These are phyloP conservation scores for Claviceps sp. DNA, from an alignment of 2,329 filamentous ascomycete species.

Conservation along the genomic window DNA sequence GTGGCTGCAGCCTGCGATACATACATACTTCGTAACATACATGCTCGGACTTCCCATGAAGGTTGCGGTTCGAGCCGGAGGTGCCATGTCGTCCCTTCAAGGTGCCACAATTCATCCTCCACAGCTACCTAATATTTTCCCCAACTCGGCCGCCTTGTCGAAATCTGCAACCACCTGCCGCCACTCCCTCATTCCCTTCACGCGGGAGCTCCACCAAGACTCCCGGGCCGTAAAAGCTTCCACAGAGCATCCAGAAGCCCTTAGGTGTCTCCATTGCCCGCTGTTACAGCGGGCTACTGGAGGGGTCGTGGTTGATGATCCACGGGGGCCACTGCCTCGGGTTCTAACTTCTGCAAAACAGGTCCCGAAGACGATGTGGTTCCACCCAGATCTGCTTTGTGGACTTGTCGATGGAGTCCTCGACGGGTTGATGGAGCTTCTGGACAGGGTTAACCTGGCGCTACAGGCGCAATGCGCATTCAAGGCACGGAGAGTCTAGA, in stretches of 20 bases:
- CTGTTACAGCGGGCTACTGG: slow-evolving; percentile 7
- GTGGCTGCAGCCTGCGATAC: too few species aligned
- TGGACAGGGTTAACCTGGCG: slow-evolving; percentile 1
- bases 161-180: slow-evolving; percentile 8
- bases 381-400: slow-evolving; percentile 13
- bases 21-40: neutral
- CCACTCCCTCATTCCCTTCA: neutral
- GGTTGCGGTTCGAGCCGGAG: neutral
- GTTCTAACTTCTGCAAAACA: slow-evolving; percentile 7
- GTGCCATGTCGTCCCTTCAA: neutral
- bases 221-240: slow-evolving; percentile 12
- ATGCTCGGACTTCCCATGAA: neutral
- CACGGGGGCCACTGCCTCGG: slow-evolving; percentile 6
- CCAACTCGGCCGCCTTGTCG: slow-evolving; percentile 3
- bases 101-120: neutral
- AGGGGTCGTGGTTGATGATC: slow-evolving; percentile 5
- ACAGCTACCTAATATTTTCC: neutral
- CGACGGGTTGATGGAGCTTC: slow-evolving; percentile 4
- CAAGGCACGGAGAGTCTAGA: neutral
- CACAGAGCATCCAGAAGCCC: slow-evolving; percentile 11
- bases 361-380: slow-evolving; percentile 8
- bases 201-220: slow-evolving; percentile 10
- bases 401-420: slow-evolving; percentile 6
- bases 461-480: neutral
- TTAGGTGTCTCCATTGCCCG: slow-evolving; percentile 9